These are phyloP conservation scores for Starmerella vaccinii DNA, from an alignment of 805 yeast species.

Conservation along the genomic window DNA sequence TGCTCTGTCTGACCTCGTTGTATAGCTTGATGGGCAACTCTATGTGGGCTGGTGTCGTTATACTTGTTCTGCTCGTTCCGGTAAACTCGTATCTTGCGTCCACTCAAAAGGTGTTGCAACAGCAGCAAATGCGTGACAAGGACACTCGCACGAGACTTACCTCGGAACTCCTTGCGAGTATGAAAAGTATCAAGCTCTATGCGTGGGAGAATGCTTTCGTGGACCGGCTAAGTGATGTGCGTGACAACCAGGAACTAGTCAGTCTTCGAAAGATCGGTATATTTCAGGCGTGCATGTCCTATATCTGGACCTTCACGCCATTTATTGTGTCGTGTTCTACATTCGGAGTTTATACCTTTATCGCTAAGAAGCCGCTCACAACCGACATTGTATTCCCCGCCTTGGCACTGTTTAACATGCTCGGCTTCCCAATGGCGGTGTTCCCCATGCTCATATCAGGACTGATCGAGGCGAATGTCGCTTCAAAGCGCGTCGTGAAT, in stretches of 20 bases:
- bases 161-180: slow-evolving; percentile 76
- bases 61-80: slow-evolving; percentile 71
- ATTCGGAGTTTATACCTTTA: slow-evolving; percentile 64
- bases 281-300: slow-evolving; percentile 78
- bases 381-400: slow-evolving; percentile 78
- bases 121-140: slow-evolving; percentile 73
- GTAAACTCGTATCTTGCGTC: slow-evolving; percentile 60
- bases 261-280: slow-evolving; percentile 64
- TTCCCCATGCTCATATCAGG: slow-evolving; percentile 84
- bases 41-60: slow-evolving; percentile 88
- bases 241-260: slow-evolving; percentile 76
- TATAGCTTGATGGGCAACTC: slow-evolving; percentile 67
- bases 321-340: slow-evolving; percentile 82
- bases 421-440: slow-evolving; percentile 84
- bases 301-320: slow-evolving; percentile 81
- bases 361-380: slow-evolving; percentile 56
- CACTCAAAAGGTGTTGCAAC: slow-evolving; percentile 53
- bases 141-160: slow-evolving; percentile 85
- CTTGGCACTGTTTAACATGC: slow-evolving; percentile 53
- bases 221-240: slow-evolving; percentile 60
- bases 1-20: slow-evolving; percentile 62
- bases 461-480: slow-evolving; percentile 70
- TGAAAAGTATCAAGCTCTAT: slow-evolving; percentile 82
- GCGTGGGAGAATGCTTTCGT: slow-evolving; percentile 92
- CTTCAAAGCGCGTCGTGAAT: slow-evolving; percentile 48